Base-by-base conservation (phyloP, 2,329 filamentous ascomycete genomes). In the Colletotrichum brevisporum region DNA sequence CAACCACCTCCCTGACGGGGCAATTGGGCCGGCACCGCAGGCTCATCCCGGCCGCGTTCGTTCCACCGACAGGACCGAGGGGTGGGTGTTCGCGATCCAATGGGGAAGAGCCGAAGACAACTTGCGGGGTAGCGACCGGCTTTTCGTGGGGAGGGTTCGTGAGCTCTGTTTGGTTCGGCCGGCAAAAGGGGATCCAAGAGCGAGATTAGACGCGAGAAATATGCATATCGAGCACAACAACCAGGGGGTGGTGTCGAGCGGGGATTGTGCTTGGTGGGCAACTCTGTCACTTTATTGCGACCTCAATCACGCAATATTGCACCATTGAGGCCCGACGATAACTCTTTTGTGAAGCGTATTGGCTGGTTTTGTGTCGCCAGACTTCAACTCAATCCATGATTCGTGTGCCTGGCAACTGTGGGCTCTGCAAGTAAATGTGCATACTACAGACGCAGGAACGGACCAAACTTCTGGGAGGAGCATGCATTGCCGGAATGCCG, bases 21-120 rank as follows among this genome's bases (percentile, higher is more conserved):
- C 18, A 69, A 69, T 69, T 69, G 24, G 24, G 24, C 66, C 66
- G 61, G 66, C 31, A 52, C 56, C 39, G 48, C 65, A 69, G 54
- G 66, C 12, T 66, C 54, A 36, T 36, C 31, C 31, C 31, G 31
- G 31, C 66, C 61, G 61, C 66, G 31, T 41, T 36, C 36, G 54
- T 55, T 69, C 24, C 61, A 65, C 66, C 66, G 66, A 69, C 39
- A 59, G 21, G 36, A 16, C 61, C 51, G 51, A 56, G 41, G 13
- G 27, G 43, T 21, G 26, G 24, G 27, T 24, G 15, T 39, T 18
- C 31, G 66, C 66, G 61, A 59, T 60, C 66, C 66, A 69, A 69
- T 66, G 10, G 61, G 54, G 31, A 60, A 50, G 24, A 60, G 50
- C 54, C 61, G 50, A 60, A 10, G 13, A 55, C 24, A 21, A 69